Conservation (phyloP, 2,329 filamentous ascomycete genomes). For the Passalora sequoiae region DNA sequence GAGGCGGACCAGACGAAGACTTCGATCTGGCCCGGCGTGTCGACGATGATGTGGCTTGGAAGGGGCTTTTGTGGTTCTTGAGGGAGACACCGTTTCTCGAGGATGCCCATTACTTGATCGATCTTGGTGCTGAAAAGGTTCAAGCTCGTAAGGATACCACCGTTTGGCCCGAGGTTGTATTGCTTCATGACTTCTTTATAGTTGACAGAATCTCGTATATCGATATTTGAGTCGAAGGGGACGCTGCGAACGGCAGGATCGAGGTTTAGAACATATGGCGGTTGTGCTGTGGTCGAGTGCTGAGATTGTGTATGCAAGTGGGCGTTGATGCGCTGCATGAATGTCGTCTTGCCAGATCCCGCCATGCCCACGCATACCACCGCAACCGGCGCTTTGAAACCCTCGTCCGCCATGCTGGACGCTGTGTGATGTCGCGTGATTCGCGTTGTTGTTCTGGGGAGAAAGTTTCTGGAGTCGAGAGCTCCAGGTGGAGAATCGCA, state of each 20-base stretch:
- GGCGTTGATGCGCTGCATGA: slow-evolving; percentile 97
- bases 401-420: slow-evolving; percentile 10
- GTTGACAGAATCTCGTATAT: slow-evolving; percentile 97
- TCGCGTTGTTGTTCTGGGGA: slow-evolving; percentile 1
- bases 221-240: slow-evolving; percentile 95
- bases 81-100: slow-evolving; percentile 69
- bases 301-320: slow-evolving; percentile 63
- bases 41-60: slow-evolving; percentile 74
- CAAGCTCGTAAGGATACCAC: slow-evolving; percentile 87
- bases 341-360: slow-evolving; percentile 97
- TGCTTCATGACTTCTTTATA: slow-evolving; percentile 99
- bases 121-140: slow-evolving; percentile 98
- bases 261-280: slow-evolving; percentile 94
- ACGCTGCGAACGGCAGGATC: slow-evolving; percentile 91
- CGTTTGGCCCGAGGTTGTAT: slow-evolving; percentile 95
- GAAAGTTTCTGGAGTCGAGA: slow-evolving; percentile 10
- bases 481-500: slow-evolving; percentile 4
- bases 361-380: slow-evolving; percentile 98
- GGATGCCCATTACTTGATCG: slow-evolving; percentile 81
- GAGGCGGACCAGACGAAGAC: slow-evolving; percentile 98
- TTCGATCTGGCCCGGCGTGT: slow-evolving; percentile 96
- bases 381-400: slow-evolving; percentile 57
- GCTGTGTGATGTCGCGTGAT: neutral
- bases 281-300: slow-evolving; percentile 53
- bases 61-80: slow-evolving; percentile 51